phyloP scores from a whole-genome alignment of 2,329 filamentous ascomycete species.

The Trichophyton equinum region DNA sequence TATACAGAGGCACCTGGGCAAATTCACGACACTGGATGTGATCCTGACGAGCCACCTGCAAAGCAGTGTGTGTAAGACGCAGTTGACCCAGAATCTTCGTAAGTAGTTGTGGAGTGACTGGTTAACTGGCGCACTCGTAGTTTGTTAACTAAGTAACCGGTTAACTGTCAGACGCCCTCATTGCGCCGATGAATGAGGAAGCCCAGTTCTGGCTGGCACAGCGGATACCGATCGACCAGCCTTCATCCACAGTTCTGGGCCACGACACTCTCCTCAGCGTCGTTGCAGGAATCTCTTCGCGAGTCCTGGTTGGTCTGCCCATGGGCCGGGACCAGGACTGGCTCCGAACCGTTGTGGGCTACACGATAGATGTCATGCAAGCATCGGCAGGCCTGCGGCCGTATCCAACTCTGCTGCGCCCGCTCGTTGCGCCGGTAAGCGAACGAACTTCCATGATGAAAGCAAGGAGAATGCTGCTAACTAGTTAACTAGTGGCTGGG shows the following conservation, averaged over 20 bases:
- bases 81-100: not conserved
- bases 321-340: not conserved
- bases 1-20: constrained; percentile 4
- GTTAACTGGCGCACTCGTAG: too few relatives aligned
- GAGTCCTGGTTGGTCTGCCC: not conserved
- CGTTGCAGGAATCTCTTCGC: not conserved
- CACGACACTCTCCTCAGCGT: too few relatives aligned
- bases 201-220: too few relatives aligned
- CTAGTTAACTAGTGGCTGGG: too few relatives aligned
- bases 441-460: not conserved
- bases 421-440: constrained; percentile 18
- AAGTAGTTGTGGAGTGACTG: not conserved
- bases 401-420: constrained; percentile 24
- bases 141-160: too few relatives aligned
- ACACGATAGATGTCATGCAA: not conserved
- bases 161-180: too few relatives aligned
- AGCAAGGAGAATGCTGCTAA: not conserved
- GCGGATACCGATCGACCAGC: too few relatives aligned
- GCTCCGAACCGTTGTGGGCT: not conserved
- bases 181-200: too few relatives aligned
- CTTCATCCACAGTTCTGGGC: too few relatives aligned
- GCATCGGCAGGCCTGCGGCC: constrained; percentile 18
- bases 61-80: not conserved
- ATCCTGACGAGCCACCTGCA: constrained; percentile 8
- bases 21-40: not conserved